Evolutionary conservation across 2,329 filamentous ascomycete genomes (phyloP), one percentile per base, ranked within the genome.

Genomic region (Parastagonospora nodorum): DNA sequence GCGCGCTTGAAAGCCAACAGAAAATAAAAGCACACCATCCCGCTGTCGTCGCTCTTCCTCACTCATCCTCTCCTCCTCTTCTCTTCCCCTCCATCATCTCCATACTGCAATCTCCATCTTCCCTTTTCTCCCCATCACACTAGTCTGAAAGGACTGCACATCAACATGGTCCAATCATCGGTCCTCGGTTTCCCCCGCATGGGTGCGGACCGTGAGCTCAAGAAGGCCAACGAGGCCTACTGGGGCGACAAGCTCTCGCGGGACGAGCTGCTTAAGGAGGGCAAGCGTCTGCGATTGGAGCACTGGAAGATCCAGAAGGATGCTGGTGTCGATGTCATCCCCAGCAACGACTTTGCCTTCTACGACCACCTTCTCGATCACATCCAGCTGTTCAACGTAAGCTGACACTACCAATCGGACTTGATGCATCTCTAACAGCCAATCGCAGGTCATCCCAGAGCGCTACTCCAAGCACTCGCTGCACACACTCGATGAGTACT

Each of bases 231-330:
- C 66, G 94, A 99, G 81, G 91, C 93, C 77, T 99, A 88, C 81
- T 99, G 94, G 94, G 88, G 82, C 72, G 93, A 89, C 78, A 99
- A 97, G 84, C 83, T 96, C 77, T 92, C 90, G 60, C 90, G 92
- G 74, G 86, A 89, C 59, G 92, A 96, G 58, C 90, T 99, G 67
- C 84, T 97, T 66, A 84, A 86, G 57, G 94, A 97, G 87, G 94
- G 89, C 77, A 97, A 97, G 90, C 87, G 92, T 77, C 90, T 99
- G 55, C 90, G 94, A 82, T 84, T 92, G 65, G 92, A 88, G 73
- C 94, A 99, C 87, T 99, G 94, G 94, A 92, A 96, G 83, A 96
- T 99, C 81, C 94, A 99, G 84, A 93, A 99, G 85, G 87, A 95
- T 80, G 94, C 94, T 64, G 94, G 94, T 74, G 92, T 97, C 78